A percentile compares a stretch with the other conserved stretches of the same genome.
These are phyloP conservation scores for Rhexocercosporidium sp. DNA, from an alignment of 2,329 filamentous ascomycete genomes.

Conservation along the genomic window DNA sequence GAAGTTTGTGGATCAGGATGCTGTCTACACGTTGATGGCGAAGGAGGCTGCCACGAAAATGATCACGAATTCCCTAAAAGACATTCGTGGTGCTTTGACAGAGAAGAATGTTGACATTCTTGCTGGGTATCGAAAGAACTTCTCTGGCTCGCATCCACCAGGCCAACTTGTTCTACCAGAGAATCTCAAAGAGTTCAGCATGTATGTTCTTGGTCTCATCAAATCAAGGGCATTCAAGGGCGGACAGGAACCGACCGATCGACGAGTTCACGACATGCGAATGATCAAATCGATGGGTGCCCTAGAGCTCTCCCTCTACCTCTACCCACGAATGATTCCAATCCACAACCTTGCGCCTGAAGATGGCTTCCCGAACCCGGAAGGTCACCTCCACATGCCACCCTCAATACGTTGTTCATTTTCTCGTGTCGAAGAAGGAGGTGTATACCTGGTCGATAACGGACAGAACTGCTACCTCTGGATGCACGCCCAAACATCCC, in stretches of 20 bases:
- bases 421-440: constrained; percentile 86
- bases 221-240: constrained; percentile 95
- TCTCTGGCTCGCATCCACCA: constrained; percentile 81
- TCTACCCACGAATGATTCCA: constrained; percentile 93
- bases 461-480: constrained; percentile 91
- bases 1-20: constrained; percentile 95
- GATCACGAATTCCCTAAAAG: constrained; percentile 75
- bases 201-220: constrained; percentile 90
- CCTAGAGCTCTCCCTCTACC: constrained; percentile 84
- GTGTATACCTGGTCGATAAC: constrained; percentile 94
- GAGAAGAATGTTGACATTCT: constrained; percentile 95
- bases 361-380: constrained; percentile 88
- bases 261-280: constrained; percentile 88
- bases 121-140: constrained; percentile 90
- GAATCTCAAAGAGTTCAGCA: constrained; percentile 92
- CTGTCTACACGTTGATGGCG: constrained; percentile 84
- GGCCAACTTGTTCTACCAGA: constrained; percentile 95
- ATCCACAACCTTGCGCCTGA: constrained; percentile 86
- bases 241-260: constrained; percentile 87
- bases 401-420: constrained; percentile 82
- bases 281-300: constrained; percentile 89
- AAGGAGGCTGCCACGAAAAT: constrained; percentile 94
- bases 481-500: constrained; percentile 91
- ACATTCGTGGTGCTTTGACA: constrained; percentile 80
- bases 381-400: constrained; percentile 86